Evolutionary conservation across 202 grass and related monocot species (phyloP), one percentile per base, ranked within the genome.

Genomic region (Brachypodium distachyon): DNA sequence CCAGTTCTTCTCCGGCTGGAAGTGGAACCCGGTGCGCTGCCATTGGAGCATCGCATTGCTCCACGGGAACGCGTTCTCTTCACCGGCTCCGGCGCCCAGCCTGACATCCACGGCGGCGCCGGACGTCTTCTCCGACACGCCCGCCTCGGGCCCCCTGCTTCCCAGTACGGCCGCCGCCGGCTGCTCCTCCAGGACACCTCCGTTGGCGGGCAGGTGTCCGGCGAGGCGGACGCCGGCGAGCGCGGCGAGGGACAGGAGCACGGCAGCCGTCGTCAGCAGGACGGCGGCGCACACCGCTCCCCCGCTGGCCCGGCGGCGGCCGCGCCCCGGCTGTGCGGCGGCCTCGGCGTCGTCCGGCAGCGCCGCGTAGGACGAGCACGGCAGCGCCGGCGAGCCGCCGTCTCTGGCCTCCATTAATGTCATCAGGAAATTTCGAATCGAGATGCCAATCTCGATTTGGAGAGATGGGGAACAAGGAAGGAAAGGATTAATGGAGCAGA

Each of bases 1-100:
- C 95, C 95, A 98, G 72, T 98, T 93, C 78, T 87, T 84, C 14
- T 87, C 71, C 0, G 94, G 95, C 73, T 92, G 95, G 87, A 98
- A 98, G 76, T 98, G 95, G 80, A 94, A 98, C 0, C 82, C 91
- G 1, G 89, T 94, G 63, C 89, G 89, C 44, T 94, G 91, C 91
- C 89, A 94, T 7, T 91, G 84, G 58, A 97, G 94, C 91, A 92
- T 97, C 0, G 84, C 85, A 11, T 97, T 97, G 61, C 91, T 91
- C 94, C 94, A 97, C 0, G 89, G 94, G 67, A 88, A 97, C 9
- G 67, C 76, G 21, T 77, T 73, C 2, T 40, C 70, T 1, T 12
- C 72, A 41, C 32, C 14, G 58, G 4, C 59, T 31, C 11, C 55
- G 14, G 17, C 50, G 11, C 71, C 21, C 16, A 46, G 54, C 76